Base-by-base conservation (phyloP, 2,329 filamentous ascomycete genomes). In the Triangularia setosa region DNA sequence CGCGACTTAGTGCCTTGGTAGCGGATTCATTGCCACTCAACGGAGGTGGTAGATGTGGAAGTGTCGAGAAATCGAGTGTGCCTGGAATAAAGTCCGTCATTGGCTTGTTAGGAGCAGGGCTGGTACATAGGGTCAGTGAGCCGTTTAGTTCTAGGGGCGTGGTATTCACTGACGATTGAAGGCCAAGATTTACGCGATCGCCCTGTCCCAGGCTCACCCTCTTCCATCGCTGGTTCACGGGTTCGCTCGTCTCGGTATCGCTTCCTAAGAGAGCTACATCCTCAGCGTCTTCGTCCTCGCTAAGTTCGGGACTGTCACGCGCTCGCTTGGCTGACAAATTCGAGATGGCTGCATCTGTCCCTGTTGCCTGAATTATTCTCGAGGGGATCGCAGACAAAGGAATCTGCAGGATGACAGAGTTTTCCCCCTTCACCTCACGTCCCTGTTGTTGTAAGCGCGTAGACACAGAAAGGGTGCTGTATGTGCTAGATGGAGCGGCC, bases 11-110 rank as follows among this genome's bases (percentile, higher is more conserved):
- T 3, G 84, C 78, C 71, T 82, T 87, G 2, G 87, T 88, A 0
- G 89, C 89, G 1, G 75, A 68, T 0, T 78, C 73, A 0, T 85
- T 88, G 4, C 90, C 90, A 76, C 90, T 91, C 1, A 79, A 75
- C 0, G 91, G 91, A 7, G 83, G 77, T 1, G 81, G 77, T n/a
- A 96, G 82, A 62, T 87, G 81, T 0, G 87, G 87, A 5, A 97
- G 79, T 0, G 77, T 83, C 0, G 75, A 77, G 56, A 85, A 80
- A 66, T 92, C 83, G 6, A 96, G 79, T 0, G 79, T 80, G 1
- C 89, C 90, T 0, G 92, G 89, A 1, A 83, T 74, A 70, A 95
- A 96, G 48, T 75, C 72, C 0, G 78, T 79, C 24, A 72, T 61
- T 8, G 62, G 30, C 8, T 67, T 61, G 25, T 68, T 61, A 48